These are phyloP conservation scores for Boletus rubescentipes DNA, from an alignment of 768 basidiomycete species.

Conservation along the genomic window DNA sequence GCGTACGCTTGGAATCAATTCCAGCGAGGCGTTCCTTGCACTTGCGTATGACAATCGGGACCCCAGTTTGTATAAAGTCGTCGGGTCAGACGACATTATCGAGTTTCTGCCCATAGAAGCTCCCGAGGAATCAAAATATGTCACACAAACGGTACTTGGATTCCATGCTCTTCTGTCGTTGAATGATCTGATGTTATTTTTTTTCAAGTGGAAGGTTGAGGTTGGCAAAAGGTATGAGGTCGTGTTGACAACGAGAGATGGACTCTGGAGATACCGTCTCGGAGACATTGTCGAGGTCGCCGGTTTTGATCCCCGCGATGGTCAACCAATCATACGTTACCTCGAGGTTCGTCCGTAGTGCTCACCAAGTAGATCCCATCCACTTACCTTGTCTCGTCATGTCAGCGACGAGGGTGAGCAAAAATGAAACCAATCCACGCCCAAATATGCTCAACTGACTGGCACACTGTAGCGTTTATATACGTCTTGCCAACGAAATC, in stretches of 20 bases:
- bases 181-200: background rate
- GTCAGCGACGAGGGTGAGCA: conserved; percentile 24
- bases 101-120: conserved; percentile 19
- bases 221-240: conserved; percentile 19
- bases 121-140: conserved; percentile 21
- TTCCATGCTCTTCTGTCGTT: background rate
- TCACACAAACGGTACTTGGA: conserved; percentile 17
- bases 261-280: conserved; percentile 25
- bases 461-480: conserved; percentile 2
- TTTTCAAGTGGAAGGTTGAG: conserved; percentile 22
- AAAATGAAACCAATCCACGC: background rate
- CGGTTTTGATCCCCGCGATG: conserved; percentile 24
- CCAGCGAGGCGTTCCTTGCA: conserved; percentile 24
- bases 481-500: conserved; percentile 24
- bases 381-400: background rate
- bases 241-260: conserved; percentile 25
- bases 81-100: conserved; percentile 26
- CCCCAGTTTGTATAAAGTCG: conserved; percentile 20
- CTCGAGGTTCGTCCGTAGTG: conserved; percentile 15
- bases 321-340: conserved; percentile 22
- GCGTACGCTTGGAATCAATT: conserved; percentile 20
- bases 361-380: background rate
- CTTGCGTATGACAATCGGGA: conserved; percentile 25
- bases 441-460: background rate
- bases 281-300: conserved; percentile 21